phyloP scores from a whole-genome alignment of 805 yeast species.

The Yarrowia deformans region DNA sequence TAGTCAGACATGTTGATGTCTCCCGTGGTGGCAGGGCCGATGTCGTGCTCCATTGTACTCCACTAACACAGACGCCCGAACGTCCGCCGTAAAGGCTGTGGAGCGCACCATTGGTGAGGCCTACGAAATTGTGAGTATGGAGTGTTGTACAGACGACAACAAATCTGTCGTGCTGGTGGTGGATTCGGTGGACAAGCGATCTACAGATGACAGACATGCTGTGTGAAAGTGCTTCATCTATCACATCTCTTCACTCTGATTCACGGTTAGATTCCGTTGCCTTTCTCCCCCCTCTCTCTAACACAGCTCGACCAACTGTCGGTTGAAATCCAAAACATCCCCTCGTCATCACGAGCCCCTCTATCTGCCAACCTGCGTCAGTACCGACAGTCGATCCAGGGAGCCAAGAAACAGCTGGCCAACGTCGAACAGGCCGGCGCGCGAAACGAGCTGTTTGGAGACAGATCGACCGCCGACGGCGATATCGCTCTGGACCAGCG shows the following conservation, averaged over 20 bases:
- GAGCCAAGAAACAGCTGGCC: conserved; percentile 59
- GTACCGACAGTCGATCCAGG: conserved; percentile 65
- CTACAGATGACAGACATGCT: no score
- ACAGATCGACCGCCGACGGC: conserved; percentile 50
- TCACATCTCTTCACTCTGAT: not conserved
- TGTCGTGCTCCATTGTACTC: no score
- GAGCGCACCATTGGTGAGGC: conserved; percentile 81
- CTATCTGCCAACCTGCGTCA: conserved; percentile 80
- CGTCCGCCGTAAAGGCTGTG: conserved; percentile 62
- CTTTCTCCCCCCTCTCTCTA: no score
- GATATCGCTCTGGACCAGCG: conserved; percentile 70
- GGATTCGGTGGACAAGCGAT: no score
- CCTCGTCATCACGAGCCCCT: conserved; percentile 73
- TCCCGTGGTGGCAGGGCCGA: no score
- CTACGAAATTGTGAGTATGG: conserved; percentile 67
- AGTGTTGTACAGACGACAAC: no score
- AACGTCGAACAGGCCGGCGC: conserved; percentile 72
- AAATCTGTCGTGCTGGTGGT: no score
- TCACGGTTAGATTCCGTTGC: no score
- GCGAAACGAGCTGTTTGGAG: conserved; percentile 75
- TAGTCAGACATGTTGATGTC: no score
- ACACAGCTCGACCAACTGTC: conserved; percentile 77
- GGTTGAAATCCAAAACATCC: conserved; percentile 82
- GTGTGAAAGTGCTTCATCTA: no score
- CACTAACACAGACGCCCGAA: conserved; percentile 56